Conservation (phyloP, 495 filamentous ascomycete genomes). For the Penicillium ochrochloron region DNA sequence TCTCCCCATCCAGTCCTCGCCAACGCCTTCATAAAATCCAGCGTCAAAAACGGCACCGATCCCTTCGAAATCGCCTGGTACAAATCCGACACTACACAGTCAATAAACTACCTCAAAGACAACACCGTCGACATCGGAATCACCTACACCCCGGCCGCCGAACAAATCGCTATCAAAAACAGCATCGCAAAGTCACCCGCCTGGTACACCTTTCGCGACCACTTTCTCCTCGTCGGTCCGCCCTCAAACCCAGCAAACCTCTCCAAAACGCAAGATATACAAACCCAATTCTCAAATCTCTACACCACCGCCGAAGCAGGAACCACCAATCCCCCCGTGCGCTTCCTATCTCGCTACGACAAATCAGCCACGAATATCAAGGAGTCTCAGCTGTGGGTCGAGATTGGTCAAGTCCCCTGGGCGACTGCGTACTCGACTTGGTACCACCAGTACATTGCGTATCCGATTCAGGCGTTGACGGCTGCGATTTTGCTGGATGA, state of each 20-base stretch:
- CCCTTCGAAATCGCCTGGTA: constrained; percentile 47
- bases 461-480: constrained; percentile 47
- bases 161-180: constrained; percentile 41
- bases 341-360: constrained; percentile 48
- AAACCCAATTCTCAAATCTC: constrained; percentile 36
- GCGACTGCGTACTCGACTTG: constrained; percentile 45
- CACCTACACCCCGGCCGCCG: constrained; percentile 46
- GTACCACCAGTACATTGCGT: constrained; percentile 52
- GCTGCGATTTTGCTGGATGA: constrained; percentile 40
- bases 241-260: constrained; percentile 38
- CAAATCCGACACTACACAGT: constrained; percentile 46
- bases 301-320: constrained; percentile 31
- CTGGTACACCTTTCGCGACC: constrained; percentile 46
- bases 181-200: constrained; percentile 33
- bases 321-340: constrained; percentile 28
- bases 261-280: constrained; percentile 25
- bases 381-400: constrained; percentile 49
- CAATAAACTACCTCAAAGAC: constrained; percentile 43
- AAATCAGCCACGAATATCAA: constrained; percentile 55
- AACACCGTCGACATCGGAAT: constrained; percentile 45
- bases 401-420: constrained; percentile 52
- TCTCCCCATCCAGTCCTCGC: constrained; percentile 35
- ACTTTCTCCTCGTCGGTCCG: constrained; percentile 45
- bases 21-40: constrained; percentile 41
- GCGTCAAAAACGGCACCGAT: constrained; percentile 29